These are phyloP conservation scores for Pseudonectria buxi DNA, from an alignment of 2,329 filamentous ascomycete species.

Conservation along the genomic window DNA sequence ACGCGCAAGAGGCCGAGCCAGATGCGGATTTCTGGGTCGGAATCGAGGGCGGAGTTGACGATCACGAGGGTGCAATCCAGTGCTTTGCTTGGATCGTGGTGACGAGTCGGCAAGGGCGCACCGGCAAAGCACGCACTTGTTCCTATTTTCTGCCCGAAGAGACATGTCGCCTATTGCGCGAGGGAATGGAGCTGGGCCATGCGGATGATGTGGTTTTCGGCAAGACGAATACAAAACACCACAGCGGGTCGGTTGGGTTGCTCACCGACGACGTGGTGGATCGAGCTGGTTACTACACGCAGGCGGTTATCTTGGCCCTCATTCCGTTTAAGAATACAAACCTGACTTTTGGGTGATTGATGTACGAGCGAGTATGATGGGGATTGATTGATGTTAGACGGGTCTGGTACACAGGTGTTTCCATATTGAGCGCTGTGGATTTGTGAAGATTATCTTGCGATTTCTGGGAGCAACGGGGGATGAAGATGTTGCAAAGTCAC, in stretches of 20 bases:
- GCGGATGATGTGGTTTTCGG: slow-evolving; percentile 34
- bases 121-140: slow-evolving; percentile 32
- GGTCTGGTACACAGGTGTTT: too few relatives aligned
- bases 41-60: slow-evolving; percentile 34
- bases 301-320: slow-evolving; percentile 34
- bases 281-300: slow-evolving; percentile 30
- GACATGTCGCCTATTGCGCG: slow-evolving; percentile 27
- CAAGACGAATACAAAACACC: slow-evolving; percentile 30
- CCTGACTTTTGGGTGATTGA: slow-evolving; percentile 22
- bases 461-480: too few relatives aligned
- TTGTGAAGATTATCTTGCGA: too few relatives aligned
- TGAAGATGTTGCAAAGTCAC: too few relatives aligned
- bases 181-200: slow-evolving; percentile 33
- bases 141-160: slow-evolving; percentile 32
- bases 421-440: too few relatives aligned
- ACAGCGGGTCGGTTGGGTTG: slow-evolving; percentile 33
- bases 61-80: slow-evolving; percentile 20
- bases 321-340: slow-evolving; percentile 33
- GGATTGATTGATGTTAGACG: too few relatives aligned
- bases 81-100: slow-evolving; percentile 37
- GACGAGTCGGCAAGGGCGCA: slow-evolving; percentile 17
- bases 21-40: slow-evolving; percentile 35
- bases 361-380: too few relatives aligned
- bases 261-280: slow-evolving; percentile 32
- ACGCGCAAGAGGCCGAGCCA: slow-evolving; percentile 23